Evolutionary conservation across 2,329 filamentous ascomycete genomes (phyloP).

Genomic region (Shiraia sp.): DNA sequence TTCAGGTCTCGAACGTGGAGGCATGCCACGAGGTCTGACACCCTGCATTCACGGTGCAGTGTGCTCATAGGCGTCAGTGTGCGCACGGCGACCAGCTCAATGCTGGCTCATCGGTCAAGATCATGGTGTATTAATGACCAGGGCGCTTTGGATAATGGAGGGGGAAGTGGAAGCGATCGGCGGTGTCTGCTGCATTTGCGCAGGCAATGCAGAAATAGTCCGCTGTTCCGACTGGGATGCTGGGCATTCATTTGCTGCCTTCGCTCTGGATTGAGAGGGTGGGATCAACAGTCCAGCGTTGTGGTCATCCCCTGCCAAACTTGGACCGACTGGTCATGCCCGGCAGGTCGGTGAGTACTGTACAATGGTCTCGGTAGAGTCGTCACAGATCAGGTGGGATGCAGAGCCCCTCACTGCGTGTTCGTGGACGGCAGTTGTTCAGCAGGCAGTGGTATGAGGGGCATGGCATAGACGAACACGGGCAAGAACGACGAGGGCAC

Average conservation of each 20-base stretch:
- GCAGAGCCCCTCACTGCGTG: constrained; percentile 7
- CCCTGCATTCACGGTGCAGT: constrained; percentile 11
- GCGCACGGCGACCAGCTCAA: constrained; percentile 13
- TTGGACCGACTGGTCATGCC: constrained; percentile 13
- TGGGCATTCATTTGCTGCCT: constrained; percentile 5
- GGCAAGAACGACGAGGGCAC: constrained; percentile 10
- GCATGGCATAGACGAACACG: constrained; percentile 13
- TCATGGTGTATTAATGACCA: constrained; percentile 12
- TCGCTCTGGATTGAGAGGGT: constrained; percentile 1
- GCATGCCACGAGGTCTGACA: constrained; percentile 30
- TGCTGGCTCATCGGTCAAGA: constrained; percentile 18
- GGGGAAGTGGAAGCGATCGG: constrained; percentile 11
- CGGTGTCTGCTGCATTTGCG: constrained; percentile 3
- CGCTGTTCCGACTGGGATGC: constrained; percentile 3
- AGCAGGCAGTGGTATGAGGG: constrained; percentile 5
- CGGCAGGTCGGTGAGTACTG: constrained; percentile 17
- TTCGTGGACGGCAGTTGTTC: constrained; percentile 18
- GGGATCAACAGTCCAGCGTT: constrained; percentile 7
- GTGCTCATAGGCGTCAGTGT: constrained; percentile 14
- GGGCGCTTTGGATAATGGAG: constrained; percentile 23
- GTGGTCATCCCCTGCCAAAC: constrained; percentile 14
- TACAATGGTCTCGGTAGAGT: constrained; percentile 5
- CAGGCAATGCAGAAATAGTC: constrained; percentile 11
- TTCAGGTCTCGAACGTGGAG: constrained; percentile 21
- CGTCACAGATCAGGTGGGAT: constrained; percentile 8